Evolutionary conservation across 2,329 filamentous ascomycete species (phyloP).

Genomic region (Phaeosphaeria sp.): DNA sequence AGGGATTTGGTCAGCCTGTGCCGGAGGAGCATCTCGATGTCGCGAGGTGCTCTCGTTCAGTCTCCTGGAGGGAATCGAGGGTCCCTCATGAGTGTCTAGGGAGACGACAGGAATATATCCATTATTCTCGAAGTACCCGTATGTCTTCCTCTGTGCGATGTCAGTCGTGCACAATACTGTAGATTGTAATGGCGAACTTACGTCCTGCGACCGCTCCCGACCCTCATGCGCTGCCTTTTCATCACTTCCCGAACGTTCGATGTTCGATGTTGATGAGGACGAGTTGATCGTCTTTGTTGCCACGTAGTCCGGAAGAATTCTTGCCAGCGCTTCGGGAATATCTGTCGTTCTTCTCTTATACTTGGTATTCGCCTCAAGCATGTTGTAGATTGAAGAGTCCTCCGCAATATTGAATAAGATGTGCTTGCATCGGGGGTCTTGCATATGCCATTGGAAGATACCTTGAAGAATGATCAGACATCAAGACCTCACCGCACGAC

Average conservation of each 20-base stretch:
- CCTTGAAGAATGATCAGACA: background rate
- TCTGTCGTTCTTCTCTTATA: background rate
- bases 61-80: background rate
- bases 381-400: background rate
- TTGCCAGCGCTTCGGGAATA: background rate
- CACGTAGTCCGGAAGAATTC: background rate
- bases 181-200: background rate
- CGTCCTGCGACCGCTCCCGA: background rate
- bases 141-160: background rate
- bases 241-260: background rate
- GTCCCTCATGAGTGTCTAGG: background rate
- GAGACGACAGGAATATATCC: background rate
- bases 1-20: background rate
- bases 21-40: background rate
- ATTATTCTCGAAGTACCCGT: background rate
- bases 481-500: background rate
- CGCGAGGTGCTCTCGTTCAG: background rate
- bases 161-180: background rate
- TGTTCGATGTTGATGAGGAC: background rate
- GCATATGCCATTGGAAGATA: background rate
- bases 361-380: background rate
- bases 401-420: background rate
- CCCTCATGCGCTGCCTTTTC: background rate
- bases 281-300: background rate
- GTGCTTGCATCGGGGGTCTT: background rate